Base-by-base conservation (phyloP, 2,329 filamentous ascomycete species). In the Lasiodiplodia sp. region DNA sequence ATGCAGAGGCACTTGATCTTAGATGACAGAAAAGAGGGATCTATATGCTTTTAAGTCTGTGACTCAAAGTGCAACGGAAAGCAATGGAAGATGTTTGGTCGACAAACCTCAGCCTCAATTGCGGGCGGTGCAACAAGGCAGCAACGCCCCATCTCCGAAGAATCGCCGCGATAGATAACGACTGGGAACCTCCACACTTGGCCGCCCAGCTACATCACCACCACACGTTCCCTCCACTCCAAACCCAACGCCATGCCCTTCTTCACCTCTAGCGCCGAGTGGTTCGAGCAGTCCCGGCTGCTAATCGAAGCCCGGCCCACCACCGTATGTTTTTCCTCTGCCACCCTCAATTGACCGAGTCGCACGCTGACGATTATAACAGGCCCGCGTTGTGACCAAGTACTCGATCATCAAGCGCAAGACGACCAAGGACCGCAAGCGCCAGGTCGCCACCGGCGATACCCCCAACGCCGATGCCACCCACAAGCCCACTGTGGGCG, bases 301-400 rank as follows among this genome's bases (percentile, higher is more conserved):
- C 90, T 99, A 69, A 85, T 99, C 67, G 88, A 96, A 82, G 95
- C 96, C 68, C 90, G 93, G 58, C 96, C 96, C 4, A 88, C 88
- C 40, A 94, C 92, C 51, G 95, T 97, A 88, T 71, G 88, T 83
- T 16, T 14, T 37, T 25, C 55, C 57, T 60, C 11, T 40, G 18
- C 21, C 40, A 52, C 49, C 49, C 18, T 40, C 64, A 38, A 66
- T 67, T 67, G 40, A 51, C 44, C 18, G 7, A 47, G 11, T 3
- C 18, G 18, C 44, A 16, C 44, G 23, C 31, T 66, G 55, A 66
- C 53, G 37, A 74, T 69, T 74, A 52, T 37, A 16, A 2, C 76
- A 97, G 94, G 94, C 95, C 58, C 88, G 90, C 76, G 93, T 98
- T 83, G 96, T 93, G 73, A 97, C 94, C 72, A 94, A 92, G 85